These are phyloP conservation scores for Suillus clintonianus DNA, from an alignment of 768 basidiomycete genomes.

Conservation along the genomic window DNA sequence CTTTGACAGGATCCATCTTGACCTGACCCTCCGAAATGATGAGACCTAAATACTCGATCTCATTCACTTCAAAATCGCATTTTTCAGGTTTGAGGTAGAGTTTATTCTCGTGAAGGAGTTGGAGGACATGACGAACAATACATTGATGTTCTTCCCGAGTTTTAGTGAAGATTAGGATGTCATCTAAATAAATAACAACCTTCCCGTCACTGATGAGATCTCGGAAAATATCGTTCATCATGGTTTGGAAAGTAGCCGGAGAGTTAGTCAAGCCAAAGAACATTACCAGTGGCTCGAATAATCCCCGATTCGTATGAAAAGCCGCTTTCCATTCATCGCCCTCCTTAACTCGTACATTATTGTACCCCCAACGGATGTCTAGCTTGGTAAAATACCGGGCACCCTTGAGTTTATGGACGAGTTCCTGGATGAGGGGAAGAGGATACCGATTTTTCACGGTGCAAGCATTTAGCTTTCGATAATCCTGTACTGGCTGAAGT, in stretches of 20 bases:
- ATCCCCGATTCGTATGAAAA: constrained; percentile 26
- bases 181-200: constrained; percentile 34
- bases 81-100: constrained; percentile 24
- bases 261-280: constrained; percentile 25
- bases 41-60: constrained; percentile 35
- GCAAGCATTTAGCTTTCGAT: constrained; percentile 25
- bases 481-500: constrained; percentile 34
- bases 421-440: constrained; percentile 21
- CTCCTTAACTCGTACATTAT: constrained; percentile 28
- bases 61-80: constrained; percentile 19
- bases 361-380: constrained; percentile 36
- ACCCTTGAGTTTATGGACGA: constrained; percentile 20
- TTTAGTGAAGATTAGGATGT: constrained; percentile 32
- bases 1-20: constrained; percentile 41
- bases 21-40: constrained; percentile 30
- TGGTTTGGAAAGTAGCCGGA: constrained; percentile 22
- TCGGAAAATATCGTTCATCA: constrained; percentile 27
- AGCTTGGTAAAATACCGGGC: constrained; percentile 28
- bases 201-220: constrained; percentile 27
- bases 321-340: constrained; percentile 36
- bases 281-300: constrained; percentile 30
- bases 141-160: constrained; percentile 11
- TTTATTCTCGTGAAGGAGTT: constrained; percentile 16
- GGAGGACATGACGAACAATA: constrained; percentile 15
- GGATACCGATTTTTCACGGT: constrained; percentile 31